These are phyloP conservation scores for Globisporangium ultimum DNA, from an alignment of 352 stramenopile genomes.

Conservation along the genomic window DNA sequence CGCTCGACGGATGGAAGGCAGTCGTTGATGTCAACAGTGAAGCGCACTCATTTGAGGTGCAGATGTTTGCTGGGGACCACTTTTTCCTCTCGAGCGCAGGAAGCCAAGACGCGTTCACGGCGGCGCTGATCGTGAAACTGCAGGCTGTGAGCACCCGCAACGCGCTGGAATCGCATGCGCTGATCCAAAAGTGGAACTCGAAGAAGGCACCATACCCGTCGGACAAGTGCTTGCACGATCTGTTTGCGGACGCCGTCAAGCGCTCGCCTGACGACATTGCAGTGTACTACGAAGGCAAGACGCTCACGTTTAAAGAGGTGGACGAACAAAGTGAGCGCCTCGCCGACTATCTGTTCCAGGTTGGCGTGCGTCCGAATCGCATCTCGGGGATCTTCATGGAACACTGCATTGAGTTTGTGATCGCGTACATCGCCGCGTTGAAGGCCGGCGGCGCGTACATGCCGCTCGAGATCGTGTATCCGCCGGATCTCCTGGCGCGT, in stretches of 20 bases:
- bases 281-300: conserved; percentile 66
- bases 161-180: conserved; percentile 37
- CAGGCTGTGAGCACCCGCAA: conserved; percentile 28
- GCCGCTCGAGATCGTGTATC: conserved; percentile 88
- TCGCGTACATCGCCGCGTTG: conserved; percentile 88
- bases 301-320: conserved; percentile 65
- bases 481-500: conserved; percentile 83
- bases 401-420: conserved; percentile 89
- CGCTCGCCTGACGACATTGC: conserved; percentile 62
- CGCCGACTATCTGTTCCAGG: conserved; percentile 58
- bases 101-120: conserved; percentile 30
- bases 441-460: conserved; percentile 92
- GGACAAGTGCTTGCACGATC: conserved; percentile 75
- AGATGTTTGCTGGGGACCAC: conserved; percentile 55
- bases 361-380: conserved; percentile 60
- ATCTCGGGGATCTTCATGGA: conserved; percentile 90
- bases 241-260: conserved; percentile 70
- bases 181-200: conserved; percentile 51
- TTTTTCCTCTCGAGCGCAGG: conserved; percentile 49
- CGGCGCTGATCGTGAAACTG: conserved; percentile 34
- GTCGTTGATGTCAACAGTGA: conserved; percentile 16
- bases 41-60: conserved; percentile 23
- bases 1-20: conserved; percentile 33
- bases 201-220: conserved; percentile 54
- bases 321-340: conserved; percentile 66